Percentiles rank a stretch among this genome's conserved stretches.
phyloP scores from a whole-genome alignment of 441 rosid genomes.

The Francoa sonchifolia region DNA sequence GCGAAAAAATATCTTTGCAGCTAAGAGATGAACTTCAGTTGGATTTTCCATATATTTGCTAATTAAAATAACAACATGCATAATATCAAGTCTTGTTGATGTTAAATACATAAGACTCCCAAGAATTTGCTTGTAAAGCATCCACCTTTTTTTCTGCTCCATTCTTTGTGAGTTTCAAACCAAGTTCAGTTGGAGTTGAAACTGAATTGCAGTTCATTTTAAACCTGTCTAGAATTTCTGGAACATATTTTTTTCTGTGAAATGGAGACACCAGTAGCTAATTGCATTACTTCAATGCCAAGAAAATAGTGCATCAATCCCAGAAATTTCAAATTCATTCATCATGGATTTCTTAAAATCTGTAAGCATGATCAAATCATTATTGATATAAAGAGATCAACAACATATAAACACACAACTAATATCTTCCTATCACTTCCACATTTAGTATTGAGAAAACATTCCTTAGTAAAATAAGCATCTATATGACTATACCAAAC shows the following conservation, averaged over 20 bases:
- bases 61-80: not conserved
- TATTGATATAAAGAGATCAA: slow-evolving; percentile 2
- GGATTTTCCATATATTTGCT: not conserved
- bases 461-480: not conserved
- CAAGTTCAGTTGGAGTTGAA: not conserved
- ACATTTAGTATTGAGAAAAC: not conserved
- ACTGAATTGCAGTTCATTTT: not conserved
- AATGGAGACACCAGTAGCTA: not conserved
- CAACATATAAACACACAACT: slow-evolving; percentile 4
- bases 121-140: not conserved
- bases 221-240: not conserved
- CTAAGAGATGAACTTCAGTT: not conserved
- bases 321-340: slow-evolving; percentile 3
- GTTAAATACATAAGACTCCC: not conserved
- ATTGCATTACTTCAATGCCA: not conserved
- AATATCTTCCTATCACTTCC: not conserved
- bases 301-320: not conserved
- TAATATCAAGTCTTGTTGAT: not conserved
- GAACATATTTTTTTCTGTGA: not conserved
- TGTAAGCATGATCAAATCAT: not conserved
- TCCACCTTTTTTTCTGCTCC: not conserved
- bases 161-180: not conserved
- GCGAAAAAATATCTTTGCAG: not conserved
- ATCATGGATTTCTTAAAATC: slow-evolving; percentile 1
- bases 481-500: not conserved